phyloP scores from a whole-genome alignment of 306 rosid genomes.

The Acacia confusa region DNA sequence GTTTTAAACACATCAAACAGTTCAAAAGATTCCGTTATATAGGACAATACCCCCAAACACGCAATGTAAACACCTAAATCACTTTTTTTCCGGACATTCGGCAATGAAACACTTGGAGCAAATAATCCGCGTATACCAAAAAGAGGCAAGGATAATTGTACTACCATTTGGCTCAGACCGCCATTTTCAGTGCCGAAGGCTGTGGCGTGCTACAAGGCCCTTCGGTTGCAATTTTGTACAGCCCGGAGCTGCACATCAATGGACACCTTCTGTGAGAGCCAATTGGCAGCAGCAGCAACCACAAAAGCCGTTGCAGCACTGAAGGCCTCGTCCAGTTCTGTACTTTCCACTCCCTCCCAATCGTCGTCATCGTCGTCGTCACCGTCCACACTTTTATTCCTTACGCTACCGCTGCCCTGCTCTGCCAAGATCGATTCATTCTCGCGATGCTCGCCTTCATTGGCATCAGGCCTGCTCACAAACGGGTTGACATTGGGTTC shows the following conservation, averaged over 20 bases:
- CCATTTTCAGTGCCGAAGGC: slow-evolving; percentile 88
- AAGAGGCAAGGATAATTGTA: neutral
- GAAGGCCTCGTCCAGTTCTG: slow-evolving; percentile 84
- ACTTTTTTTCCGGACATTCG: neutral
- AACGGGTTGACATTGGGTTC: neutral
- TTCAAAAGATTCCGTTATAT: slow-evolving; percentile 26
- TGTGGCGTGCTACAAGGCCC: slow-evolving; percentile 91
- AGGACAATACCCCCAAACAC: neutral
- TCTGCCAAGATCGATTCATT: slow-evolving; percentile 76
- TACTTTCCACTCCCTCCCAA: slow-evolving; percentile 98
- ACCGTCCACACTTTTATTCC: slow-evolving; percentile 57
- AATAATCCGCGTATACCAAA: neutral
- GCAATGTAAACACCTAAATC: neutral
- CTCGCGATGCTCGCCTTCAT: slow-evolving; percentile 39
- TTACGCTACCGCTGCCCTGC: slow-evolving; percentile 86
- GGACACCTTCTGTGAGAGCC: slow-evolving; percentile 80
- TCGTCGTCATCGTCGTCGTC: slow-evolving; percentile 67
- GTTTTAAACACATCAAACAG: neutral
- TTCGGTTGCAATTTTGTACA: slow-evolving; percentile 95
- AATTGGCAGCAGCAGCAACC: slow-evolving; percentile 87
- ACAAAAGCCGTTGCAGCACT: slow-evolving; percentile 93
- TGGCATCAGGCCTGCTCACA: slow-evolving; percentile 19
- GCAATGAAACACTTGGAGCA: neutral
- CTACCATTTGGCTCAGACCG: slow-evolving; percentile 98
- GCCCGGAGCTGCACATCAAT: slow-evolving; percentile 74